Evolutionary conservation across 179 eudicot genomes (phyloP), one percentile per base, ranked within the genome.

Genomic region (Silene coronaria): DNA sequence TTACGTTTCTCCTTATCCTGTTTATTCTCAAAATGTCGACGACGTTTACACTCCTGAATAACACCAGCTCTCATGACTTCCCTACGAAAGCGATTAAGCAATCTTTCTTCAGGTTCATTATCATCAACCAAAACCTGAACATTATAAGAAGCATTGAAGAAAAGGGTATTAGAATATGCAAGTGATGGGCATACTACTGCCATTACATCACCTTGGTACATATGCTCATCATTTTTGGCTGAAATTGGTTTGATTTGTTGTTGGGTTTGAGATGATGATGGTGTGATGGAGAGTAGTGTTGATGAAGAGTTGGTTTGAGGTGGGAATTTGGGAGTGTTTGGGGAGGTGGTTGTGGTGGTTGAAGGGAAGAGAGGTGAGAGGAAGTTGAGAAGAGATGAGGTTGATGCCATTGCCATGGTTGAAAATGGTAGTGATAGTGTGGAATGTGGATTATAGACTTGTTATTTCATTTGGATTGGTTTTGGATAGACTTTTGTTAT

Each of bases 61-160:
- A 93, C 83, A 0, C 96, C 98, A 45, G 98, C 91, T 59, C 86
- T 80, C 91, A 90, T 89, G 1, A 93, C 98, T 83, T 93, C 98
- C 22, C 98, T 84, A 14, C 96, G 76, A 72, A 91, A 93, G 72
- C 96, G 75, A 24, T 73, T 73, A 58, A 93, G 63, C 4, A 91
- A 80, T 78, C 84, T 77, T 83, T 93, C 98, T 53, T 91, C 97
- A 6, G 86, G 87, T 55, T 91, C 98, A 67, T 93, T 84, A 0
- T 93, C 98, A 46, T 89, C 98, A 26, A 88, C 97, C 4, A 89
- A 75, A 36, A 93, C 92, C 82, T 93, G 91, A 16, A 91, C 93
- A 73, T 91, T 88, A 76, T 91, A 91, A 11, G 84, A 87, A 16
- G 98, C 85, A 0, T 73, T 70, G 75, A 85, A 90, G 88, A 76